Evolutionary conservation across 805 yeast genomes (phyloP).

Genomic region (Ogataea nonfermentans): DNA sequence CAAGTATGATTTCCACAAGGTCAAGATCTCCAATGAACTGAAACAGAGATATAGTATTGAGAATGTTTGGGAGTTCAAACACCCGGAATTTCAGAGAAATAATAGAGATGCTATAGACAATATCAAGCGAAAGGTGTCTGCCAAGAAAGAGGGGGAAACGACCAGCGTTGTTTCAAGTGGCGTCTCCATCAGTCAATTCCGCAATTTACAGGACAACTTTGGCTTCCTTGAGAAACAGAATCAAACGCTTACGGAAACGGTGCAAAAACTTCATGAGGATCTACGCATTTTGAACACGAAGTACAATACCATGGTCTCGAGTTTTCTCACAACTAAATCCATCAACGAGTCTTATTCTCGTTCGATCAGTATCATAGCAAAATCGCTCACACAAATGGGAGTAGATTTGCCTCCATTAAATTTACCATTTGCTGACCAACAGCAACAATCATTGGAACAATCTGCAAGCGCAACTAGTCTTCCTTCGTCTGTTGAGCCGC

Average conservation of each 20-base stretch:
- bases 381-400: slow-evolving; percentile 55
- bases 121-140: slow-evolving; percentile 80
- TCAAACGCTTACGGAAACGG: slow-evolving; percentile 30
- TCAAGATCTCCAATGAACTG: slow-evolving; percentile 64
- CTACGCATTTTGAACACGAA: slow-evolving; percentile 48
- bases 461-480: slow-evolving; percentile 1
- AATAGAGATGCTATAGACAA: slow-evolving; percentile 79
- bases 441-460: slow-evolving; percentile 2
- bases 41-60: slow-evolving; percentile 69
- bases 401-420: slow-evolving; percentile 66
- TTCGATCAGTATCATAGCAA: slow-evolving; percentile 49
- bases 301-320: slow-evolving; percentile 63
- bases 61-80: slow-evolving; percentile 82
- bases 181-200: slow-evolving; percentile 26
- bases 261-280: slow-evolving; percentile 36
- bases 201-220: slow-evolving; percentile 29
- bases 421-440: slow-evolving; percentile 39
- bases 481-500: slow-evolving; percentile 1
- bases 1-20: slow-evolving; percentile 97
- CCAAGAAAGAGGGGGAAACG: slow-evolving; percentile 29
- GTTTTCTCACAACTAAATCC: slow-evolving; percentile 53
- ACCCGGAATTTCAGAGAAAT: slow-evolving; percentile 79
- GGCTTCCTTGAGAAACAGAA: slow-evolving; percentile 31
- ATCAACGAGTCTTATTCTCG: slow-evolving; percentile 55
- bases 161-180: slow-evolving; percentile 8